Evolutionary conservation across 176 grass and related monocot genomes (phyloP).

Genomic region (Phragmites australis): DNA sequence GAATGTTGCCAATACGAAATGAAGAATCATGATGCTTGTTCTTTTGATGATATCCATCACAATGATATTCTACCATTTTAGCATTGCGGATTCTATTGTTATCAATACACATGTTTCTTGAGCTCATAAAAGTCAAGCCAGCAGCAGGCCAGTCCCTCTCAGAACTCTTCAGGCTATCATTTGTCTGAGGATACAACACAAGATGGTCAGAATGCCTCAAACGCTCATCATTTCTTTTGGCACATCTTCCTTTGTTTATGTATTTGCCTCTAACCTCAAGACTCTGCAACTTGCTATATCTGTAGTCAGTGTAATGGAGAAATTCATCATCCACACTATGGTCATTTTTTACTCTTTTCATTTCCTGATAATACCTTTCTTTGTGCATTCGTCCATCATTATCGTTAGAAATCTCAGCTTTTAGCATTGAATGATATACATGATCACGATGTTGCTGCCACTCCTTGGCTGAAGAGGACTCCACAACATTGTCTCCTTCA

Average conservation of each 20-base stretch:
- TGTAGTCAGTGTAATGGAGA: conserved; percentile 31
- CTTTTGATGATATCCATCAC: conserved; percentile 37
- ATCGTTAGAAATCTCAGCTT: conserved; percentile 34
- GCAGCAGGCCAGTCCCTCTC: conserved; percentile 42
- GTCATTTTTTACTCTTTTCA: conserved; percentile 25
- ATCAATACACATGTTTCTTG: conserved; percentile 37
- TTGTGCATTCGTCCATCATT: conserved; percentile 29
- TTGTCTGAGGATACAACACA: conserved; percentile 21
- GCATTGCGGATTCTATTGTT: conserved; percentile 30
- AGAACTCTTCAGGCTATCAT: conserved; percentile 27
- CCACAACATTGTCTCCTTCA: conserved; percentile 32
- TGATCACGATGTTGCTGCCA: conserved; percentile 12
- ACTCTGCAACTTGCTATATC: conserved; percentile 24
- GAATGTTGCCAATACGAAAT: conserved; percentile 19
- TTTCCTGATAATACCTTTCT: conserved; percentile 44
- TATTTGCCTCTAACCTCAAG: conserved; percentile 39
- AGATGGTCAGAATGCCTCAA: conserved; percentile 36
- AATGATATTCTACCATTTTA: conserved; percentile 31
- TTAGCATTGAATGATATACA: conserved; percentile 35
- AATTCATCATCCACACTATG: conserved; percentile 28
- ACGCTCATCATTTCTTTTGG: conserved; percentile 35
- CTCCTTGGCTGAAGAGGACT: conserved; percentile 34
- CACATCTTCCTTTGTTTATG: conserved; percentile 30
- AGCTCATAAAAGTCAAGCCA: conserved; percentile 28
- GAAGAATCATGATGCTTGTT: conserved; percentile 21